Percentiles rank a stretch among this genome's conserved stretches.
Conservation (phyloP, 768 basidiomycete genomes). For the Tylopilus cervinicoccineus region DNA sequence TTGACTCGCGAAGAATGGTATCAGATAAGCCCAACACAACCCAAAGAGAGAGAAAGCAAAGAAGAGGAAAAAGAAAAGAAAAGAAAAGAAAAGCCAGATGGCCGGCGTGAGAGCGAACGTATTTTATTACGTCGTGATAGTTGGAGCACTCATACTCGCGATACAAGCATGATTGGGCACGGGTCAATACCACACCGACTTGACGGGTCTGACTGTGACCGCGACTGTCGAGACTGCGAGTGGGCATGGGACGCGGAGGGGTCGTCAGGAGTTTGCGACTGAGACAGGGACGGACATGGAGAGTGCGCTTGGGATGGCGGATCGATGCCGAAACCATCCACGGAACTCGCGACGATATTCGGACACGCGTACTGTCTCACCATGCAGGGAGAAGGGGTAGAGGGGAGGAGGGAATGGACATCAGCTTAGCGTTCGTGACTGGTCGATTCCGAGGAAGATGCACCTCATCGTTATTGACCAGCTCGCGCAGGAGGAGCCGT, state of each 20-base stretch:
- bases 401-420: background rate
- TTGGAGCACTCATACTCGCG: constrained; percentile 7
- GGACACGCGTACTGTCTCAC: constrained; percentile 21
- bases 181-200: constrained; percentile 1
- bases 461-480: constrained; percentile 26
- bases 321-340: constrained; percentile 16
- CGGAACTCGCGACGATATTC: constrained; percentile 21
- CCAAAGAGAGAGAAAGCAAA: too few relatives aligned
- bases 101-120: background rate
- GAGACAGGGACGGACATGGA: constrained; percentile 9
- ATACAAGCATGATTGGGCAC: constrained; percentile 12
- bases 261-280: background rate
- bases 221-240: background rate
- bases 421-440: background rate
- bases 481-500: constrained; percentile 25
- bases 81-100: background rate
- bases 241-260: background rate
- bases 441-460: background rate
- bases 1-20: background rate
- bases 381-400: too few relatives aligned
- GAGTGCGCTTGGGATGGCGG: constrained; percentile 10
- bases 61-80: background rate
- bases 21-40: background rate
- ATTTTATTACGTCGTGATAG: background rate
- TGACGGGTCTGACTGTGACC: background rate